A percentile compares a stretch with the other conserved stretches of the same genome.
phyloP scores from a whole-genome alignment of 2,329 filamentous ascomycete species.

The Purpureocillium lavendulum region DNA sequence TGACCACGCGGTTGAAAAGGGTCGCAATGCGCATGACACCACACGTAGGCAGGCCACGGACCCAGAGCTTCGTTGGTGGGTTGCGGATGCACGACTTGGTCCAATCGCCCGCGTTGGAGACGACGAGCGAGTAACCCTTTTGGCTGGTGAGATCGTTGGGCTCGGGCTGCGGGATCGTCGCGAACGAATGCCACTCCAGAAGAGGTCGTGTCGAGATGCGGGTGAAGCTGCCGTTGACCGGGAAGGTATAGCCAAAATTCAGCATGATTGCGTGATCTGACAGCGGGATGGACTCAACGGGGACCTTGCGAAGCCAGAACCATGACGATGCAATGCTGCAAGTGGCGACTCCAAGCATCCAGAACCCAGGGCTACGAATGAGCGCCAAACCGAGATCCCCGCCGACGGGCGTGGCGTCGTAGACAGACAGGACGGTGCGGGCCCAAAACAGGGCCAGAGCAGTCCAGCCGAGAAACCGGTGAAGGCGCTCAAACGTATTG shows the following conservation, averaged over 20 bases:
- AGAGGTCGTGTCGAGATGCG: conserved; percentile 56
- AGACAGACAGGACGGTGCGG: conserved; percentile 48
- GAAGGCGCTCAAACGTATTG: conserved; percentile 61
- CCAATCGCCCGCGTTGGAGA: conserved; percentile 72
- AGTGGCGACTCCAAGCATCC: conserved; percentile 59
- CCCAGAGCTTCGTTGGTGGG: conserved; percentile 56
- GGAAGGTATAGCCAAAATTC: conserved; percentile 56
- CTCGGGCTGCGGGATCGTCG: conserved; percentile 55
- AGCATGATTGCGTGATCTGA: conserved; percentile 66
- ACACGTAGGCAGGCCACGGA: conserved; percentile 57
- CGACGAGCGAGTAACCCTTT: conserved; percentile 55
- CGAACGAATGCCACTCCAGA: conserved; percentile 68
- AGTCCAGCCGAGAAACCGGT: conserved; percentile 68
- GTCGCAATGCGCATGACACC: conserved; percentile 61
- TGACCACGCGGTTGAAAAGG: conserved; percentile 55
- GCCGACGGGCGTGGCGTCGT: conserved; percentile 28
- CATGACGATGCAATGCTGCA: conserved; percentile 63
- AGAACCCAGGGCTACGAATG: conserved; percentile 42
- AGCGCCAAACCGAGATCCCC: conserved; percentile 26
- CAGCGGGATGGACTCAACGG: conserved; percentile 56
- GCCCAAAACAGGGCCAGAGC: conserved; percentile 57
- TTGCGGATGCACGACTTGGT: conserved; percentile 54
- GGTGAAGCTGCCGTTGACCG: conserved; percentile 35
- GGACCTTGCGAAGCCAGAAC: conserved; percentile 60
- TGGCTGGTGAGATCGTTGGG: conserved; percentile 13